Conservation (phyloP, 2,329 filamentous ascomycete species). For the Waltergamsia citrina region DNA sequence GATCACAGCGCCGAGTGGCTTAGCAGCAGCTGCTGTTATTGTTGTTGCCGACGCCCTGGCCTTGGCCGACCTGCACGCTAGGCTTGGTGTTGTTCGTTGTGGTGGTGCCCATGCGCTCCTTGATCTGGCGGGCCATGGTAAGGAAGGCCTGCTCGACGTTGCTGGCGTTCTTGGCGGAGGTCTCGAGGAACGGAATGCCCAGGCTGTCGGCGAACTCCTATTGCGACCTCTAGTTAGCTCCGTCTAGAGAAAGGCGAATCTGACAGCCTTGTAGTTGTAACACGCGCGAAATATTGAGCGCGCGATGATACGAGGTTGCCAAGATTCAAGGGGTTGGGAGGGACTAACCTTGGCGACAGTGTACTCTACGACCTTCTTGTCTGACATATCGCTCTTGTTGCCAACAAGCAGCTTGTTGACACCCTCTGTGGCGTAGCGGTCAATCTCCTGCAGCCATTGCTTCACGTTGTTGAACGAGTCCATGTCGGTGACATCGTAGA, state of each 20-base stretch:
- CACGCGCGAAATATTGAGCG: neutral
- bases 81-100: conserved; percentile 97
- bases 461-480: conserved; percentile 99
- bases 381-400: conserved; percentile 99
- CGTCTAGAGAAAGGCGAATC: neutral
- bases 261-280: conserved; percentile 4
- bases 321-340: neutral
- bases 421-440: conserved; percentile 96
- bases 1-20: conserved; percentile 18
- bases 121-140: conserved; percentile 99
- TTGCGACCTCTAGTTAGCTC: neutral
- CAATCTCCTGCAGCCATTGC: conserved; percentile 99
- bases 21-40: conserved; percentile 89
- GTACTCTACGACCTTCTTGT: conserved; percentile 99
- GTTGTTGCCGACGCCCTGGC: conserved; percentile 84
- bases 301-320: neutral
- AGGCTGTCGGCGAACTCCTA: conserved; percentile 98
- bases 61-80: conserved; percentile 89
- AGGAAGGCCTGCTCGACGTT: conserved; percentile 99
- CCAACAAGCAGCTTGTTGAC: conserved; percentile 99
- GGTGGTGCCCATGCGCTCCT: conserved; percentile 98
- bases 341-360: conserved; percentile 84
- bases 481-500: conserved; percentile 99
- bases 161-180: conserved; percentile 97
- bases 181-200: conserved; percentile 98